A percentile compares a stretch with the other conserved stretches of the same genome.
Conservation (phyloP, 2,329 filamentous ascomycete genomes). For the Sclerotiophoma versabilis region DNA sequence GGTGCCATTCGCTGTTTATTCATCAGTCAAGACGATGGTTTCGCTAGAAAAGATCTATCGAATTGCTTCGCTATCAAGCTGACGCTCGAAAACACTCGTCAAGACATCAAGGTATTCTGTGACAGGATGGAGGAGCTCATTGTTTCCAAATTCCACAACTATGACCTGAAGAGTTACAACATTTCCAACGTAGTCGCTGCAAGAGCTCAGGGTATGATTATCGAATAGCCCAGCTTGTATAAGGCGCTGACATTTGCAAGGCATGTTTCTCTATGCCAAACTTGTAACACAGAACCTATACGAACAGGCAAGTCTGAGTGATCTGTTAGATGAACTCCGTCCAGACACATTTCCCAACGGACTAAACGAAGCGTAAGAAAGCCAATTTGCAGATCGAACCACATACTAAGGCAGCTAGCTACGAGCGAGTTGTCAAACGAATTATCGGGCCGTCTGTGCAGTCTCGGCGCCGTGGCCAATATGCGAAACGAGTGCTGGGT, state of each 20-base stretch:
- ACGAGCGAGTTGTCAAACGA: slow-evolving; percentile 32
- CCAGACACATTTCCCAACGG: slow-evolving; percentile 24
- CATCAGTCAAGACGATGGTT: slow-evolving; percentile 35
- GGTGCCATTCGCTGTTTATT: slow-evolving; percentile 33
- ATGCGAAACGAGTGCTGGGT: slow-evolving; percentile 29
- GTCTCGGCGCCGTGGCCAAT: slow-evolving; percentile 16
- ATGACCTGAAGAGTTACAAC: too few relatives aligned
- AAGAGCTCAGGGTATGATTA: too few relatives aligned
- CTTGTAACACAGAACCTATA: slow-evolving; percentile 33
- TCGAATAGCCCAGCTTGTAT: too few relatives aligned
- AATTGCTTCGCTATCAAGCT: too few relatives aligned
- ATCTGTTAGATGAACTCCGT: slow-evolving; percentile 24
- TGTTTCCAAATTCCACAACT: too few relatives aligned
- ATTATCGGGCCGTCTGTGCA: too few relatives aligned
- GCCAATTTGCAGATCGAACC: neutral
- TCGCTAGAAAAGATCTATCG: too few relatives aligned
- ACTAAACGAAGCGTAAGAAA: slow-evolving; percentile 31
- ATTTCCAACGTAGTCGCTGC: too few relatives aligned
- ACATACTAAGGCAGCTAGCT: slow-evolving; percentile 14
- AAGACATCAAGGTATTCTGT: too few relatives aligned
- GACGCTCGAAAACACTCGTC: too few relatives aligned
- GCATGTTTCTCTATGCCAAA: slow-evolving; percentile 40
- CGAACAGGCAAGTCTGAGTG: slow-evolving; percentile 20
- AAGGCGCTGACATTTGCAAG: too few relatives aligned
- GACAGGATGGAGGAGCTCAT: too few relatives aligned